phyloP scores from a whole-genome alignment of 2,329 filamentous ascomycete genomes.

The Aspergillus proliferans region DNA sequence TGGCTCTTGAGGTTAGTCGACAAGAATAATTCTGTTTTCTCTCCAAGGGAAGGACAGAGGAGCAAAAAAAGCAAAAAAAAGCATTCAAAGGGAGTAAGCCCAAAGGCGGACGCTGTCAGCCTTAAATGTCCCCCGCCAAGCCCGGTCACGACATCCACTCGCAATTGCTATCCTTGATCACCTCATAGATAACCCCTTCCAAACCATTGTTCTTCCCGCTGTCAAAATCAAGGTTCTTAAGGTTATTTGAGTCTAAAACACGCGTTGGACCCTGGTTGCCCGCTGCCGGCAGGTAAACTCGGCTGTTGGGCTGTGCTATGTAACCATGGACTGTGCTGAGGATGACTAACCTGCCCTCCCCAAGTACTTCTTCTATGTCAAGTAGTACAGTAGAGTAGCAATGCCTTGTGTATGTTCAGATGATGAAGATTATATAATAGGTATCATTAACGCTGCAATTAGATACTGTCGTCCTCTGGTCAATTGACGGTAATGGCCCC shows the following conservation, averaged over 20 bases:
- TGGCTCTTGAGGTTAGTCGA: not conserved
- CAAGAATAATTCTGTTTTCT: not conserved
- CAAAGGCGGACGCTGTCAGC: slow-evolving; percentile 15
- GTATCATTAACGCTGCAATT: not conserved
- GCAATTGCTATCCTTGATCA: slow-evolving; percentile 27
- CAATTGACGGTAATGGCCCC: not conserved
- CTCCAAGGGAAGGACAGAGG: not conserved
- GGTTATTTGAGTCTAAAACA: slow-evolving; percentile 17
- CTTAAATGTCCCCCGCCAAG: slow-evolving; percentile 21
- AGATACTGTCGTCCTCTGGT: not conserved
- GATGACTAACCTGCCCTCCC: not conserved
- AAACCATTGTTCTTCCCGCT: not conserved
- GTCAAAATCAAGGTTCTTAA: slow-evolving; percentile 1
- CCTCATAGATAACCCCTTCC: slow-evolving; percentile 17
- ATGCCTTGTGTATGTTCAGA: too few relatives aligned
- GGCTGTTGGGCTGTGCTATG: not conserved
- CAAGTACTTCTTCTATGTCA: too few relatives aligned
- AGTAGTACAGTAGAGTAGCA: too few relatives aligned
- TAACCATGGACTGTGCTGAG: not conserved
- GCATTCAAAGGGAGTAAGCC: slow-evolving; percentile 3
- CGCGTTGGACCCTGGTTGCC: not conserved
- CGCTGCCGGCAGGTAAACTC: not conserved
- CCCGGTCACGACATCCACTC: slow-evolving; percentile 13
- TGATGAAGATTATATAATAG: not conserved
- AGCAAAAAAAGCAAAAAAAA: not conserved